Conservation (phyloP, 257 asterid genomes). For the Eucommia ulmoides region DNA sequence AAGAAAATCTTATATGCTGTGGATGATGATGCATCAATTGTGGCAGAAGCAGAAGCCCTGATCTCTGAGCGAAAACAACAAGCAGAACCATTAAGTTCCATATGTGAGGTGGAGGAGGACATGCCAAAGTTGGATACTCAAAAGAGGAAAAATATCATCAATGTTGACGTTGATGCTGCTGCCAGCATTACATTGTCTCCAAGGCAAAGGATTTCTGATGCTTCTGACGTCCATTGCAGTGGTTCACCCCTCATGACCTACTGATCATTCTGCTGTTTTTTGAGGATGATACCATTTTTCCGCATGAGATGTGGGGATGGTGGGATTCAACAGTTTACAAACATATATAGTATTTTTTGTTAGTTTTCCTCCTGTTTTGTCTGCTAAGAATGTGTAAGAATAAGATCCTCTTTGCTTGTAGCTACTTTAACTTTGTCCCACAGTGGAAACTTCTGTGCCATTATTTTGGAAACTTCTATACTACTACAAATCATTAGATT, state of each 20-base stretch:
- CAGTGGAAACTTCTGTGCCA: not conserved
- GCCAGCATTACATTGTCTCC: slow-evolving; percentile 68
- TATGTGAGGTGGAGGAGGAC: slow-evolving; percentile 37
- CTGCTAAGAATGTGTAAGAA: not conserved
- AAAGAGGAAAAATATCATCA: slow-evolving; percentile 68
- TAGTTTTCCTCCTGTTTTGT: not conserved
- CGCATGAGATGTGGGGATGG: not conserved
- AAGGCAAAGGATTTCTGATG: slow-evolving; percentile 60
- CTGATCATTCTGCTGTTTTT: slow-evolving; percentile 20
- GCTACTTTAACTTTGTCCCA: not conserved
- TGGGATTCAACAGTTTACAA: not conserved
- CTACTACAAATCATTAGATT: not conserved
- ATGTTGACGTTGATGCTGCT: slow-evolving; percentile 70
- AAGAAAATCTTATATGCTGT: slow-evolving; percentile 55
- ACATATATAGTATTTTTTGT: not conserved
- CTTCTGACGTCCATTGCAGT: slow-evolving; percentile 77
- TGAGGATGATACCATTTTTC: slow-evolving; percentile 1
- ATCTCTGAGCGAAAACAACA: slow-evolving; percentile 31
- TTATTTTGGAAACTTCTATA: not conserved
- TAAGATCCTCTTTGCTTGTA: not conserved
- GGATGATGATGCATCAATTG: slow-evolving; percentile 54
- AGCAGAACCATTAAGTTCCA: slow-evolving; percentile 20
- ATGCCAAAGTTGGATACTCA: slow-evolving; percentile 44
- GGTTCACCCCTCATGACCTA: slow-evolving; percentile 64
- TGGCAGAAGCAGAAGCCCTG: slow-evolving; percentile 73